Evolutionary conservation across 192 early-diverging fungal species (phyloP).

Genomic region (Backusella morwellensis): DNA sequence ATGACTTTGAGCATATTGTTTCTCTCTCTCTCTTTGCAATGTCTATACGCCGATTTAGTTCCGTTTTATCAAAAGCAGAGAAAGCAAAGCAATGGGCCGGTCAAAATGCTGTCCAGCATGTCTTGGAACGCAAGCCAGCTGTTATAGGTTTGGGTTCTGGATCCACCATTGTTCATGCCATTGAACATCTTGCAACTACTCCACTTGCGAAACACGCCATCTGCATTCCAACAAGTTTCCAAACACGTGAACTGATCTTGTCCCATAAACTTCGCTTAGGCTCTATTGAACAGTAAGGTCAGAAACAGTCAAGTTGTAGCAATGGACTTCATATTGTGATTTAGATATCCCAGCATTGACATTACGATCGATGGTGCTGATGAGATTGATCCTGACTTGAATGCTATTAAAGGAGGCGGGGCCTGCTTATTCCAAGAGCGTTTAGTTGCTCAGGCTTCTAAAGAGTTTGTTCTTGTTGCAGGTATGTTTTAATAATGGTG

Average conservation of each 20-base stretch:
- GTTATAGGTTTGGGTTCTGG: conserved; percentile 80
- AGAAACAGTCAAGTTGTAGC: too few species aligned
- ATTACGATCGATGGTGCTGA: conserved; percentile 95
- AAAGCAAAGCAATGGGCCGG: conserved; percentile 1
- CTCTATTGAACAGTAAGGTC: conserved; percentile 61
- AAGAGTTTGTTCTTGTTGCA: conserved; percentile 86
- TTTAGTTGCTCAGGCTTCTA: conserved; percentile 79
- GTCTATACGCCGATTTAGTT: not conserved
- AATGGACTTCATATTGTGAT: not conserved
- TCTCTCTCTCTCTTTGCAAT: too few species aligned
- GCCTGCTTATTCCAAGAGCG: conserved; percentile 92
- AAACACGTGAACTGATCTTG: conserved; percentile 80
- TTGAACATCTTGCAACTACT: conserved; percentile 62
- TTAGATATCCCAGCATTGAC: conserved; percentile 69
- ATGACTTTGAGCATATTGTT: too few species aligned
- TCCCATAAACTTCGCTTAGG: conserved; percentile 74
- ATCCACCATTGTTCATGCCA: conserved; percentile 79
- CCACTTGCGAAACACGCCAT: conserved; percentile 60
- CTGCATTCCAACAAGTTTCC: conserved; percentile 90
- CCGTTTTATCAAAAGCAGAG: not conserved
- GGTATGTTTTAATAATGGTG: conserved; percentile 16
- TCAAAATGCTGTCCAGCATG: not conserved
- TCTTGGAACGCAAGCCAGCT: not conserved
- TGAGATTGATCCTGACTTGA: conserved; percentile 78
- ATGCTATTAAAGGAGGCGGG: conserved; percentile 90